phyloP scores from a whole-genome alignment of 257 asterid genomes.

The Przewalskia tangutica region DNA sequence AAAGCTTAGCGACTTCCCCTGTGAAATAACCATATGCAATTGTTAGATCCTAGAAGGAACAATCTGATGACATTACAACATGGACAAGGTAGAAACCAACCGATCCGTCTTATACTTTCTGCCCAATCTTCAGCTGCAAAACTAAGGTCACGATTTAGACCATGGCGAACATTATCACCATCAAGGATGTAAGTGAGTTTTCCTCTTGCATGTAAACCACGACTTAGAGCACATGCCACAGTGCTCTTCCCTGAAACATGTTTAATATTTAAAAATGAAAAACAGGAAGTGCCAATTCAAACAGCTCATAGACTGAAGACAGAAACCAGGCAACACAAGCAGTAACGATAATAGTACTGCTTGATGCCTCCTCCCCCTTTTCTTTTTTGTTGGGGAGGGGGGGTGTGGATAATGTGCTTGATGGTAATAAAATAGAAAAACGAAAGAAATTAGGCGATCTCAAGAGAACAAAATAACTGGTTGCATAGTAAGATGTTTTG shows the following conservation, averaged over 20 bases:
- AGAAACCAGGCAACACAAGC: not conserved
- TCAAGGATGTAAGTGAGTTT: slow-evolving; percentile 84
- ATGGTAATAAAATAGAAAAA: not conserved
- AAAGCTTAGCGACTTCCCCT: slow-evolving; percentile 99
- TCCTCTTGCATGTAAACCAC: slow-evolving; percentile 78
- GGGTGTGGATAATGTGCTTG: not conserved
- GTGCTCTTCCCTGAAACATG: slow-evolving; percentile 79
- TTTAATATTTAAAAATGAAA: slow-evolving; percentile 9
- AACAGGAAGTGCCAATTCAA: not conserved
- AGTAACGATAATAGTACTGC: not conserved
- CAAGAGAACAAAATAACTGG: not conserved
- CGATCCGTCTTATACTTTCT: slow-evolving; percentile 92
- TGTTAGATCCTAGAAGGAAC: not conserved
- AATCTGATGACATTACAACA: not conserved
- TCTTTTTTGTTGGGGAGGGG: not conserved
- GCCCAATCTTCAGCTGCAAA: slow-evolving; percentile 89
- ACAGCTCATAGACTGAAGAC: not conserved
- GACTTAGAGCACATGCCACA: slow-evolving; percentile 81
- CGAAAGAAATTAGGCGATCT: not conserved
- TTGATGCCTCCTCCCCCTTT: not conserved
- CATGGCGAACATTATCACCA: slow-evolving; percentile 98
- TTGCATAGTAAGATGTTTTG: not conserved
- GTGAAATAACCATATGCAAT: not conserved
- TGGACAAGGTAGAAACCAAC: slow-evolving; percentile 32
- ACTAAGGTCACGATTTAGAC: slow-evolving; percentile 78